These are phyloP conservation scores for Parietichytrium sp. DNA, from an alignment of 108 stramenopile genomes.

Conservation along the genomic window DNA sequence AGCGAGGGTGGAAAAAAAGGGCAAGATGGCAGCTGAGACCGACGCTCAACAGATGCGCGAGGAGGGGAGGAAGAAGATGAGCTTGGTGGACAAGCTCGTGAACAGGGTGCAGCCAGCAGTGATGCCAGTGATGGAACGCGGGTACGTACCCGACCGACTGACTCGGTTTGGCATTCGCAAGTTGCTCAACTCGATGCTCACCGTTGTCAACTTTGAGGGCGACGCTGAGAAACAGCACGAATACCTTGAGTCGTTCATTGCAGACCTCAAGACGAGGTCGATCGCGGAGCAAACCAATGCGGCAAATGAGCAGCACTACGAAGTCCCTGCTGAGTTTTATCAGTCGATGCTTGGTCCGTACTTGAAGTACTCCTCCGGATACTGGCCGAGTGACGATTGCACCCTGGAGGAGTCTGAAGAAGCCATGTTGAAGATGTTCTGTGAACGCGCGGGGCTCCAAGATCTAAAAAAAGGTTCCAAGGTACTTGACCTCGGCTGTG, in stretches of 20 bases:
- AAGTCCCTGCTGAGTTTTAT: slow-evolving; percentile 89
- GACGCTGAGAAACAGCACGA: not conserved
- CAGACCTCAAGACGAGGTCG: slow-evolving; percentile 56
- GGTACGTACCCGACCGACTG: slow-evolving; percentile 2
- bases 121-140: not conserved
- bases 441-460: slow-evolving; percentile 73
- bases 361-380: slow-evolving; percentile 85
- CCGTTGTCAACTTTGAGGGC: not conserved
- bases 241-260: slow-evolving; percentile 34
- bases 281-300: slow-evolving; percentile 81
- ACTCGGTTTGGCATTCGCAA: slow-evolving; percentile 43
- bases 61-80: not conserved
- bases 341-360: slow-evolving; percentile 75
- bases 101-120: not conserved
- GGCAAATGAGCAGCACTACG: slow-evolving; percentile 96
- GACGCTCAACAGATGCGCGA: not conserved
- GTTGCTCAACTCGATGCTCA: slow-evolving; percentile 25
- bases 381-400: slow-evolving; percentile 58
- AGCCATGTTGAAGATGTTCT: slow-evolving; percentile 79
- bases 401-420: slow-evolving; percentile 75
- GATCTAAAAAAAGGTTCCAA: slow-evolving; percentile 76
- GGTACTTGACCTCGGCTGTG: slow-evolving; percentile 74
- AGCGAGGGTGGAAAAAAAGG: not conserved
- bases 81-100: not conserved
- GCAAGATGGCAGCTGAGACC: not conserved